Conservation (phyloP, 2,329 filamentous ascomycete species). For the Ophiostoma pallidulum region DNA sequence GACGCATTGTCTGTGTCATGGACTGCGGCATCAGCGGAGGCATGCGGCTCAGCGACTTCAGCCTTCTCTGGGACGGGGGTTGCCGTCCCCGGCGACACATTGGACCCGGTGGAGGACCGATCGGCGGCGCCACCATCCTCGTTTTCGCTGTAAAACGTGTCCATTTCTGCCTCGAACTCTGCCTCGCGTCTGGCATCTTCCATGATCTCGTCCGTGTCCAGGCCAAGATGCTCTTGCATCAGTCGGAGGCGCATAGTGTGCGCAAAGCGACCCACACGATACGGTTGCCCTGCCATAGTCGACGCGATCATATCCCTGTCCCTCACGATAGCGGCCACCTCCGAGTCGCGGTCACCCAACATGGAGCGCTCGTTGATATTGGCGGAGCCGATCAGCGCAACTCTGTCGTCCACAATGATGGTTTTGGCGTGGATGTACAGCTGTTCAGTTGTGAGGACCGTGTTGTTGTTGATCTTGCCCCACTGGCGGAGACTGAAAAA, state of each 20-base stretch:
- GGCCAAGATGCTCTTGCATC: slow-evolving; percentile 94
- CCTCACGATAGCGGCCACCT: slow-evolving; percentile 79
- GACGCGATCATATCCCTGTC: slow-evolving; percentile 91
- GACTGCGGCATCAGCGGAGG: neutral
- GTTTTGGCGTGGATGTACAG: slow-evolving; percentile 97
- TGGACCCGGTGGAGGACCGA: slow-evolving; percentile 16
- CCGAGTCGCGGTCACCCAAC: slow-evolving; percentile 84
- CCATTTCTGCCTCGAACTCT: slow-evolving; percentile 50
- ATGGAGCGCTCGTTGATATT: slow-evolving; percentile 98
- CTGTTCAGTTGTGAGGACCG: slow-evolving; percentile 84
- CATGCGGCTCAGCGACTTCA: neutral
- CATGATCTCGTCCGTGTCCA: slow-evolving; percentile 85
- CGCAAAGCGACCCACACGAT: slow-evolving; percentile 83
- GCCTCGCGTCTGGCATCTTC: slow-evolving; percentile 60
- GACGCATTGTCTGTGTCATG: neutral
- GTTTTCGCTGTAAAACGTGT: slow-evolving; percentile 44
- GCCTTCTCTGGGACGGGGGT: neutral
- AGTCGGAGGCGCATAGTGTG: slow-evolving; percentile 86
- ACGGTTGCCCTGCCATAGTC: slow-evolving; percentile 81
- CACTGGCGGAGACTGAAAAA: slow-evolving; percentile 90
- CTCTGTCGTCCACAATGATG: slow-evolving; percentile 89
- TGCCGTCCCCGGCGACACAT: slow-evolving; percentile 16
- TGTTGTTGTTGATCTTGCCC: slow-evolving; percentile 78
- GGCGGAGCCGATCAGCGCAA: slow-evolving; percentile 89
- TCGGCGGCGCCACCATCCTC: slow-evolving; percentile 30